Base-by-base conservation (phyloP, 2,329 filamentous ascomycete species). In the Cadophora sp. region DNA sequence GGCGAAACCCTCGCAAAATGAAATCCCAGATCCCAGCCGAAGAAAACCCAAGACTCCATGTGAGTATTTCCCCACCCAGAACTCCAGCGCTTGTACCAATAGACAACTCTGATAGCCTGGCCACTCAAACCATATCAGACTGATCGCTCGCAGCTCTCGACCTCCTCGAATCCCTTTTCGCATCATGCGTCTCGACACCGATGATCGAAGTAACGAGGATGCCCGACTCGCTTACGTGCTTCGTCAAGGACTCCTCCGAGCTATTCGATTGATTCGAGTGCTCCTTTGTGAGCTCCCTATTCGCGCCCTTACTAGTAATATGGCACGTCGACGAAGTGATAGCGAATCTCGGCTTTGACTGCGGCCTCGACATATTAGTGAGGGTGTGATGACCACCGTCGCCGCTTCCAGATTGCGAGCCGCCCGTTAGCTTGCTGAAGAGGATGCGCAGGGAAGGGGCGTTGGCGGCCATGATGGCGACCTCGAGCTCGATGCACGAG, bases 401-500 rank as follows among this genome's bases (percentile, higher is more conserved):
- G 7, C 27, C 27, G 11, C 37, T 12, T n/a, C n/a, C 22, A 19
- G 19, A 22, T 26, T 46, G 62, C 5, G 34, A 51, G 22, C 46
- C 22, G 16, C n/a, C 34, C 9, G n/a, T 19, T 16, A 29, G 16
- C 9, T 40, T 50, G 19, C 37, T 46, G 62, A 65, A 56, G 24
- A 62, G 37, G 19, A 58, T 73, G 55, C 77, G 76, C 16, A 79
- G 29, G 0, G 72, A 70, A 0, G 77, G 78, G 48, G 78, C 71
- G 69, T 79, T 79, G 63, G 77, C 74, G 5, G 78, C 75, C 34
- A 79, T 64, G 43, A 79, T 74, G 24, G 76, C 79, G 19, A 77
- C 68, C 60, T 78, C 72, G 48, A 79, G 73, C 60, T 79, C 77
- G 29, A 78, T 62, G 19, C 73, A 73, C 1, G 78, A 75, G 22